Conservation (phyloP, 495 filamentous ascomycete genomes). For the Hypoxylon subgilvum region DNA sequence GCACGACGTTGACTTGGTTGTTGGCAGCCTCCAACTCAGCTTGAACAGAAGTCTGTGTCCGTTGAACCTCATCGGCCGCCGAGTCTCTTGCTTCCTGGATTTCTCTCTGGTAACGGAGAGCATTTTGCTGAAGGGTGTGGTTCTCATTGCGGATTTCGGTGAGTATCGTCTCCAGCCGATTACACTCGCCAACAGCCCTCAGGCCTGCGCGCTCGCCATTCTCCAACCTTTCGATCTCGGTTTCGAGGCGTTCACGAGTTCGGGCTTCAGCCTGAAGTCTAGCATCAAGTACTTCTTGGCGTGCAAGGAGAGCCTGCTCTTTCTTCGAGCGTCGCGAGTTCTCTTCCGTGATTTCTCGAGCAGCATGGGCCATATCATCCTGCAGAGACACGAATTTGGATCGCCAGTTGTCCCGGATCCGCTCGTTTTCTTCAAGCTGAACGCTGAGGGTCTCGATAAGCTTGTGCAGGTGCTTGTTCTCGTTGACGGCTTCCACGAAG, state of each 20-base stretch:
- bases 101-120: slow-evolving; percentile 78
- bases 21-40: slow-evolving; percentile 80
- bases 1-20: slow-evolving; percentile 79
- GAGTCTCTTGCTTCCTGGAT: slow-evolving; percentile 80
- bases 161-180: slow-evolving; percentile 70
- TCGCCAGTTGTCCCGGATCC: slow-evolving; percentile 76
- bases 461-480: slow-evolving; percentile 63
- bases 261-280: slow-evolving; percentile 76
- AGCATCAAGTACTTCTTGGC: slow-evolving; percentile 79
- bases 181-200: slow-evolving; percentile 60
- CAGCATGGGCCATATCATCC: slow-evolving; percentile 79
- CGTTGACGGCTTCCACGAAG: slow-evolving; percentile 47
- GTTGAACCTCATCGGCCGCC: slow-evolving; percentile 75
- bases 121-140: slow-evolving; percentile 66
- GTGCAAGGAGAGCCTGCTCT: slow-evolving; percentile 74
- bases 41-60: slow-evolving; percentile 77
- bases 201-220: slow-evolving; percentile 73
- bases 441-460: slow-evolving; percentile 70
- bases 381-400: slow-evolving; percentile 81
- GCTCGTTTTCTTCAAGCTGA: slow-evolving; percentile 84
- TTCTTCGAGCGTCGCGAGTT: slow-evolving; percentile 74
- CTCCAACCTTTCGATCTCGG: slow-evolving; percentile 77
- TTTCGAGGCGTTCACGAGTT: slow-evolving; percentile 78
- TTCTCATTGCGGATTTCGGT: slow-evolving; percentile 70
- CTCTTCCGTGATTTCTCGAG: slow-evolving; percentile 76